A percentile compares a stretch with the other conserved stretches of the same genome.
Conservation (phyloP, 148 eudicot genomes). For the Chenopodium suecicum region DNA sequence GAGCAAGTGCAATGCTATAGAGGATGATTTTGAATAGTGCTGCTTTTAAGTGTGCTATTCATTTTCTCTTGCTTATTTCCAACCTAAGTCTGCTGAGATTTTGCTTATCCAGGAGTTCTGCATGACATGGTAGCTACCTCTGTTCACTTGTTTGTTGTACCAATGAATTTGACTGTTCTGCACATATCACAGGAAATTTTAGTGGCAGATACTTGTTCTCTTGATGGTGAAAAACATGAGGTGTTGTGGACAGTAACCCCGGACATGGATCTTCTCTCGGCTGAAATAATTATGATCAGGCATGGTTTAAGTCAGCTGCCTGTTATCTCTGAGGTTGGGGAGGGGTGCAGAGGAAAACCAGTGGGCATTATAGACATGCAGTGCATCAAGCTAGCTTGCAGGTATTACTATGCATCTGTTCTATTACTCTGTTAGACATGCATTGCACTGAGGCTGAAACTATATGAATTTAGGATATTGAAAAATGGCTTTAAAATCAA, state of each 20-base stretch:
- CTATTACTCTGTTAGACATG: slow-evolving; percentile 8
- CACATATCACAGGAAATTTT: slow-evolving; percentile 53
- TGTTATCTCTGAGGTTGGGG: slow-evolving; percentile 51
- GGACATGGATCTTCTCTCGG: slow-evolving; percentile 56
- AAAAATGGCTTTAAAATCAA: neutral
- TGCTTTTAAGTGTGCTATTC: neutral
- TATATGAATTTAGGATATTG: neutral
- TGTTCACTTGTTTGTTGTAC: neutral
- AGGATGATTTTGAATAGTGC: neutral
- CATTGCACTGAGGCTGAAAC: neutral
- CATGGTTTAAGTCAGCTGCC: slow-evolving; percentile 60
- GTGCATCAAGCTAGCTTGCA: slow-evolving; percentile 73
- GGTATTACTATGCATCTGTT: slow-evolving; percentile 39
- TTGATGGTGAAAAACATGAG: slow-evolving; percentile 31
- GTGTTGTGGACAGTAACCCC: slow-evolving; percentile 58
- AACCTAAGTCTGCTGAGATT: neutral
- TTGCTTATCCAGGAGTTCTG: neutral
- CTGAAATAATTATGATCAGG: slow-evolving; percentile 54
- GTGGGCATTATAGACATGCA: slow-evolving; percentile 84
- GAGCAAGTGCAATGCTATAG: neutral
- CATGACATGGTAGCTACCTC: too few relatives aligned
- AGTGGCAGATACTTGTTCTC: slow-evolving; percentile 55
- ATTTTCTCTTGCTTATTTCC: neutral
- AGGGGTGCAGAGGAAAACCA: slow-evolving; percentile 41
- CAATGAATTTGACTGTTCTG: neutral